Base-by-base conservation (phyloP, 2,329 filamentous ascomycete species). In the Akanthomyces muscarius region DNA sequence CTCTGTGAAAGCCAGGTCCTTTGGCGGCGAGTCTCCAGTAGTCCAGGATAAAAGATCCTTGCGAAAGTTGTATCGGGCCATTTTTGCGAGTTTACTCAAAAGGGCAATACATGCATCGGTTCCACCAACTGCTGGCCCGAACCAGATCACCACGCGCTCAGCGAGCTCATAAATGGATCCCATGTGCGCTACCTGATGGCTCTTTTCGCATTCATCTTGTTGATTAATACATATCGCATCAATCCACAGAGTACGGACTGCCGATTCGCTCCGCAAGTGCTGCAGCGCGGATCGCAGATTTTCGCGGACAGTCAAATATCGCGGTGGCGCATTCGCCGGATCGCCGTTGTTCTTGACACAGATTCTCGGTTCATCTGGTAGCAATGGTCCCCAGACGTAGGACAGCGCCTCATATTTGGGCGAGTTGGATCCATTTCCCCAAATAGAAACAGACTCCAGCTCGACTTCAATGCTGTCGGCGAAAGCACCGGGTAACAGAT, bases 21-120 rank as follows among this genome's bases (percentile, higher is more conserved):
- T 58, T 3, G 23, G 18, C 13, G 25, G 25, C 13, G 25, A 28
- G 68, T 69, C 2, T 67, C 72, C 68, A 83, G 80, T 80, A 79
- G 44, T 18, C 44, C 44, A 47, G 6, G n/a, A 85, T 21, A 52
- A 55, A 42, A 8, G 25, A 64, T 30, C 59, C 66, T 8, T 56
- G 50, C 18, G 59, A 13, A 65, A 65, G 1, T 65, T 65, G 11
- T 25, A 44, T 25, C 41, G 36, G 10, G 36, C 55, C 3, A 58
- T 7, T 25, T 6, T 21, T 47, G n/a, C 55, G 5, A 45, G 55
- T 38, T 23, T 47, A 14, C 48, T 58, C 3, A 62, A 61, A 1
- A 41, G 45, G 21, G 64, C 62, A 1, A 66, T 64, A 42, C 66
- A 48, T 38, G 61, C 51, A 65, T 42, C 65, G 44, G n/a, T 47